Percentiles rank a stretch among this genome's conserved stretches.
These are phyloP conservation scores for Phytophthora brassicae DNA, from an alignment of 352 stramenopile genomes.

Conservation along the genomic window DNA sequence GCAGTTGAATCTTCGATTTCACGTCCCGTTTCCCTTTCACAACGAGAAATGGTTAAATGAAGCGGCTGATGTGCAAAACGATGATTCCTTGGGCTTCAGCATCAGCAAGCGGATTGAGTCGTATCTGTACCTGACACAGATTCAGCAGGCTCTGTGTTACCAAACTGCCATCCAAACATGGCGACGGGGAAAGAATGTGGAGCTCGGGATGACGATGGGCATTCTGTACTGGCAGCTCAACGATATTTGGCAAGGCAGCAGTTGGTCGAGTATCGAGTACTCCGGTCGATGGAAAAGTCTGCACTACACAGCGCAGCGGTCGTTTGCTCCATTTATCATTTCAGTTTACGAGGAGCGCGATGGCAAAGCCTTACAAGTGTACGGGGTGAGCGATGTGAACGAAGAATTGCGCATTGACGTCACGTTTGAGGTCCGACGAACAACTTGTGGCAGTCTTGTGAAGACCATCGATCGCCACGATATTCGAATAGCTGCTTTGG, in stretches of 20 bases:
- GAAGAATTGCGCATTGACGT: slow-evolving; percentile 36
- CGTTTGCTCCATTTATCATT: slow-evolving; percentile 71
- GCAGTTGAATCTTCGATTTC: slow-evolving; percentile 72
- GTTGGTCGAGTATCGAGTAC: slow-evolving; percentile 87
- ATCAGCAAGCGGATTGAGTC: slow-evolving; percentile 50
- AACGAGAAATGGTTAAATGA: slow-evolving; percentile 55
- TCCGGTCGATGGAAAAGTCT: slow-evolving; percentile 80
- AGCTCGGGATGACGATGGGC: slow-evolving; percentile 66
- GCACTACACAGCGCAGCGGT: slow-evolving; percentile 70
- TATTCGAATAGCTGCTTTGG: slow-evolving; percentile 35
- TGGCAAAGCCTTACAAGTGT: slow-evolving; percentile 33
- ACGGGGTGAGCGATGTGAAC: slow-evolving; percentile 54
- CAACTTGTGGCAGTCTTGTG: slow-evolving; percentile 43
- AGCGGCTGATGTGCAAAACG: slow-evolving; percentile 16
- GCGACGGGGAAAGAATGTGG: slow-evolving; percentile 57
- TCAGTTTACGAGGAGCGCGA: slow-evolving; percentile 36
- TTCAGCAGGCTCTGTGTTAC: slow-evolving; percentile 82
- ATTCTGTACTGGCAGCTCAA: slow-evolving; percentile 90
- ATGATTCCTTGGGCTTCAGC: slow-evolving; percentile 39
- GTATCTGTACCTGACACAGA: slow-evolving; percentile 76
- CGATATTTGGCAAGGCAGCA: slow-evolving; percentile 87
- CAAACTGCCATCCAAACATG: slow-evolving; percentile 73
- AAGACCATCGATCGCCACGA: slow-evolving; percentile 34
- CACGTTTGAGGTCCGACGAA: slow-evolving; percentile 47
- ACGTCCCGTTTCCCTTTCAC: slow-evolving; percentile 63